Evolutionary conservation across 1,139 yeast genomes (phyloP), one percentile per base, ranked within the genome.

Genomic region (Kazachstania sp.): DNA sequence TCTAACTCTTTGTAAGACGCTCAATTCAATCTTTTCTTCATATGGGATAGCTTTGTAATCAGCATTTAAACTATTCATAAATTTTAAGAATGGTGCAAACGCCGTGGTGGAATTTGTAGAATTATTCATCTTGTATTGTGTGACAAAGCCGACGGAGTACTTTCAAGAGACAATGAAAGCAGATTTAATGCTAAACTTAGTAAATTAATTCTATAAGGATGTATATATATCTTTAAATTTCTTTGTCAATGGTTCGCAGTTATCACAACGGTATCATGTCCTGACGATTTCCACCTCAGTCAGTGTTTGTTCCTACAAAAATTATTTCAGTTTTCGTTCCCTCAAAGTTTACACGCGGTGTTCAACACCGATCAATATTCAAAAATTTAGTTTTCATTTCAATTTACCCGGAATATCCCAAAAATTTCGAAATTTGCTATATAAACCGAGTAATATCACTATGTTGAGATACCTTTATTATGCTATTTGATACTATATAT

Each of bases 11-110:
- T 79, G 71, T 41, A 68, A 46, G 39, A 83, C 36, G 1, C 78
- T 63, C 75, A 82, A 66, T 4, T 64, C 69, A 42, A 67, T 66
- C 52, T 80, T 72, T 55, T 80, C 82, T 23, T 78, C 82, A 43
- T 68, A 59, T 12, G 83, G 64, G 55, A 72, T 67, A 32, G 70
- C 58, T 45, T 64, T 51, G 60, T 71, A 77, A 13, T 64, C 49
- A 19, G 49, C 53, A 45, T 65, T 65, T 47, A 64, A 47, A n/a
- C 34, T 19, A 23, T 48, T 48, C 37, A 49, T 45, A 15, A 20
- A 35, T 15, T 45, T 44, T 20, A 48, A 20, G 9, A 45, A 26
- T 3, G 30, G 28, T 3, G 38, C 18, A 30, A 51, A 37, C 8
- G 49, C 49, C 11, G 43, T 29, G 29, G 49, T 46, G 28, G 54